Percentiles rank a stretch among this genome's conserved stretches.
These are phyloP conservation scores for Lepidopterella palustris DNA, from an alignment of 495 filamentous ascomycete species.

Conservation along the genomic window DNA sequence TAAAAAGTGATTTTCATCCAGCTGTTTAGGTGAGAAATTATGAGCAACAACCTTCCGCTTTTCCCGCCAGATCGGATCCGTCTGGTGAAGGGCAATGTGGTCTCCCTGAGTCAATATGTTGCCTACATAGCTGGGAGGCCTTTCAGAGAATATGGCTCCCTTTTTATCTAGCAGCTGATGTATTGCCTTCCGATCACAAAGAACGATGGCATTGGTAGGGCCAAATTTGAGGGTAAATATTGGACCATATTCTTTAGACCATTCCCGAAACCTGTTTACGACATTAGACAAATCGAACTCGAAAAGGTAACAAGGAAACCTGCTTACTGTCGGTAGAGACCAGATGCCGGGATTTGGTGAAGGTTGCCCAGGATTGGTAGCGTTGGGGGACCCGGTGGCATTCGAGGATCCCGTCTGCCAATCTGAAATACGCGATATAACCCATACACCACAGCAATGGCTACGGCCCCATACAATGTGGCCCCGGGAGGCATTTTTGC, in stretches of 20 bases:
- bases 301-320: no score
- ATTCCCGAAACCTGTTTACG: neutral
- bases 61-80: neutral
- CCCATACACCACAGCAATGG: no score
- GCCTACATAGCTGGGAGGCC: neutral
- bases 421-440: neutral
- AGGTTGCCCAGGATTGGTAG: neutral
- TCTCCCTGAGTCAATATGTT: neutral
- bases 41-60: slow-evolving; percentile 1
- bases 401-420: neutral
- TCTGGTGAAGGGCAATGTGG: neutral
- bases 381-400: neutral
- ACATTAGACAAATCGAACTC: no score
- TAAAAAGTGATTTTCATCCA: neutral
- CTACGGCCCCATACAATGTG: no score
- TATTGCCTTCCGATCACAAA: neutral
- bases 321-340: neutral
- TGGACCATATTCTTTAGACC: neutral
- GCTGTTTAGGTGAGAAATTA: neutral
- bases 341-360: neutral
- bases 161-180: neutral
- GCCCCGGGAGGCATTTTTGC: no score
- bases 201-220: neutral
- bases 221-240: neutral
- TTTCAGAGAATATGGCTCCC: neutral